Conservation (phyloP, 2,329 filamentous ascomycete species). For the Alternaria solani region DNA sequence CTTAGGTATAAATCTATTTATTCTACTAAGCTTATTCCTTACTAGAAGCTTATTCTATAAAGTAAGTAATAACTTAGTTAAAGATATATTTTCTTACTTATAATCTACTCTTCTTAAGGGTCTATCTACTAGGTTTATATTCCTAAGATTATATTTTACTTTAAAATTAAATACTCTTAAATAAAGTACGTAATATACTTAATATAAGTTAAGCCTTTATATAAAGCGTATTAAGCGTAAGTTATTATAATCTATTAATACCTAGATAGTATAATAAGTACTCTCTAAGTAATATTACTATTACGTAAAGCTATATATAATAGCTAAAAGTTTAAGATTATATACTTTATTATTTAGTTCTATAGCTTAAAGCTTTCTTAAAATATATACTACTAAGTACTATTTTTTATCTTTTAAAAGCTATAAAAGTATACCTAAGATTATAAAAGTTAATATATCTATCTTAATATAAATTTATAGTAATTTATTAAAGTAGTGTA, state of each 20-base stretch:
- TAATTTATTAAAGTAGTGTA: not conserved
- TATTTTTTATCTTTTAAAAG: not conserved
- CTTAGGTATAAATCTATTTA: too few species aligned
- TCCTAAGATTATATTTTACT: not conserved
- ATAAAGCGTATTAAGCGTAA: too few species aligned
- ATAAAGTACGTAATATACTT: not conserved
- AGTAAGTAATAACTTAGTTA: not conserved
- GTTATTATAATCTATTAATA: too few species aligned
- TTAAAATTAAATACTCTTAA: not conserved
- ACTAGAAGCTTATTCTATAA: too few species aligned
- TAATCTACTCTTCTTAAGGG: not conserved
- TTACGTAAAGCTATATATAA: not conserved
- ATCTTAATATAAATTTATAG: not conserved
- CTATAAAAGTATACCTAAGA: not conserved
- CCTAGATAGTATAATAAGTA: too few species aligned
- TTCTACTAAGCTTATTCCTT: too few species aligned
- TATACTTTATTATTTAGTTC: too few species aligned
- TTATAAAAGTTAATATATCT: not conserved
- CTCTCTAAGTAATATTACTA: too few species aligned
- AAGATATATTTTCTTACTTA: not conserved
- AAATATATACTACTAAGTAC: not conserved
- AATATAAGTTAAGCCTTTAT: not conserved
- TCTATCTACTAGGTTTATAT: not conserved
- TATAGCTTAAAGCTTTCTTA: not conserved
- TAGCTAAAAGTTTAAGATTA: too few species aligned